Base-by-base conservation (phyloP, 2,329 filamentous ascomycete genomes). In the Fusarium zealandicum region DNA sequence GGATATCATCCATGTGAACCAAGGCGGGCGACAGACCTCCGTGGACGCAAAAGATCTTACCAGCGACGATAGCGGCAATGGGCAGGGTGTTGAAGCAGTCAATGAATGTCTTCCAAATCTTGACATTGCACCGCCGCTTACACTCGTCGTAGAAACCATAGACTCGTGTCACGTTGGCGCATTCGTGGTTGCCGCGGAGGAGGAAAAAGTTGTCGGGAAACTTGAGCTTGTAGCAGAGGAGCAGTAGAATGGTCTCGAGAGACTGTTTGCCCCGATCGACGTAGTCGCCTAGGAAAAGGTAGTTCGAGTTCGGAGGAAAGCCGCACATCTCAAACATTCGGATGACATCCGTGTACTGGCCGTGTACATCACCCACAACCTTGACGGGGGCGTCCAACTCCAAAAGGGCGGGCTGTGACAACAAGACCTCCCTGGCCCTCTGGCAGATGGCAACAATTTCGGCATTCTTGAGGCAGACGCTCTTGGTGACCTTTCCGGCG, bases 151-250 rank as follows among this genome's bases (percentile, higher is more conserved):
- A 99, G 82, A 99, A 99, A 56, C 95, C 95, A 76, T 99, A 99
- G 77, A 98, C 96, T 73, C 95, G 92, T 82, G 96, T 99, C 82
- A 99, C 96, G 46, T 91, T 96, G 54, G 95, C 95, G 79, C 95
- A 98, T 78, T 99, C 95, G 82, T 99, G 95, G 82, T 99, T 99
- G 62, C 95, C 95, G 67, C 95, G 92, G 54, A 99, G 86, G 66
- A 99, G 90, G 82, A 99, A 99, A 81, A 99, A 98, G 82, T 99
- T 99, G 80, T 99, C 95, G 41, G 95, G 95, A 75, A 96, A 98
- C 82, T 98, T 98, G 85, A 99, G 96, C 86, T 99, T 99, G 86
- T 98, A 99, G 60, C 92, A 92, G 44, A 99, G 85, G 51, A 99
- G 84, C 63, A 99, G 83, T 80, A 92, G 96, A 78, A 99, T 98